phyloP scores from a whole-genome alignment of 768 basidiomycete genomes.

The Lenzites betulinus region DNA sequence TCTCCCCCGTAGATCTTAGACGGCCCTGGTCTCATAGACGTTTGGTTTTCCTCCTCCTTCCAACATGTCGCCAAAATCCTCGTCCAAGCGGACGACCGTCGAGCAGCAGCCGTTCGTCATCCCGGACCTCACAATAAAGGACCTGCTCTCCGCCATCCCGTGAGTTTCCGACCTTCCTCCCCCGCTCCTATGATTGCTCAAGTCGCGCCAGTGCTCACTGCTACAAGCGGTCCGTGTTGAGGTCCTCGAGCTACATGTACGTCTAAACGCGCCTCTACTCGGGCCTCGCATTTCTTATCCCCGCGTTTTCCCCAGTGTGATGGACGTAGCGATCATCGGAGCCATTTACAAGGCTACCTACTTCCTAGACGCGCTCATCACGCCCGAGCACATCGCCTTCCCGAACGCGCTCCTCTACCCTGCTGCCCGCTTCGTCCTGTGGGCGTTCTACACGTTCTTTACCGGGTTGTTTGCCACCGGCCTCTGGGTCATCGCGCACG shows the following conservation, averaged over 20 bases:
- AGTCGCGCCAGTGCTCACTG: conserved; percentile 71
- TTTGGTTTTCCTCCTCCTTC: conserved; percentile 2
- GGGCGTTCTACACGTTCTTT: conserved; percentile 81
- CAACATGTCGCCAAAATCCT: conserved; percentile 21
- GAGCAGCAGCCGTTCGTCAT: conserved; percentile 67
- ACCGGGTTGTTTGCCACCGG: conserved; percentile 88
- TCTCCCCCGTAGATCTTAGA: conserved; percentile 19
- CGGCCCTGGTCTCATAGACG: conserved; percentile 12
- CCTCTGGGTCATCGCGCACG: conserved; percentile 92
- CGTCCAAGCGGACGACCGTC: conserved; percentile 32
- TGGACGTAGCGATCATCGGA: conserved; percentile 74
- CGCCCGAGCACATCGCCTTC: conserved; percentile 54
- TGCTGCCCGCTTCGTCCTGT: conserved; percentile 63
- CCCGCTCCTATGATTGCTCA: not conserved
- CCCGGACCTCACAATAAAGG: conserved; percentile 87
- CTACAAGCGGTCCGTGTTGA: conserved; percentile 85
- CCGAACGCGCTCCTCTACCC: conserved; percentile 64
- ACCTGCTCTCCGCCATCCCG: conserved; percentile 83
- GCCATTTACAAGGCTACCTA: conserved; percentile 67
- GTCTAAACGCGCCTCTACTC: conserved; percentile 28
- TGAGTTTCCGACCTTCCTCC: conserved; percentile 39
- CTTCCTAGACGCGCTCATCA: conserved; percentile 64
- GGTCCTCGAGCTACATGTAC: conserved; percentile 78
- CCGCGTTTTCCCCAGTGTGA: conserved; percentile 47
- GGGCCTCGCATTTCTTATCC: conserved; percentile 11